Base-by-base conservation (phyloP, 371 early-diverging fungal genomes). In the Mortierella sp. region DNA sequence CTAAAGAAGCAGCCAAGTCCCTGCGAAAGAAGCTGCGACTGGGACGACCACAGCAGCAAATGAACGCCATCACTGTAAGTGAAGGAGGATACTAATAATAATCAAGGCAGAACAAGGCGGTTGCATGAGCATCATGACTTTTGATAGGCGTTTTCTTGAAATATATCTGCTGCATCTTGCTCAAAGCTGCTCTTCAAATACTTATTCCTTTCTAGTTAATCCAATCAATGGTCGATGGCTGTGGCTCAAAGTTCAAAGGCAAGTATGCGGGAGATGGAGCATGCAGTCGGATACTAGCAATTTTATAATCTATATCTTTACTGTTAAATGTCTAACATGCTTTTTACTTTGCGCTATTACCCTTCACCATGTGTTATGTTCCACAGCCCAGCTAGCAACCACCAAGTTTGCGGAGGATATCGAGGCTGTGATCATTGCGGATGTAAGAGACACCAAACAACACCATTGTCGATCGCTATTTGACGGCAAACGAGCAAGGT, bases 211-310 rank as follows among this genome's bases (percentile, higher is more conserved):
- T 68, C n/a, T 67, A 80, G 81, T 65, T 80, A 58, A 80, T 80
- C 43, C 81, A 80, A 75, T 72, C 81, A 18, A 72, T 80, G 81
- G 69, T 80, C 9, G 75, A 80, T 64, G 81, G 75, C 20, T 80
- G 81, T 28, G 81, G 81, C 52, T 75, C 81, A 60, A 80, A 75
- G 62, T 80, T 80, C 70, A 80, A 75, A 62, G 81, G 81, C 72
- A 61, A 28, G 47, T 26, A 20, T 20, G 8, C 12, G 26, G 16
- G 32, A 51, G 28, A 37, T 43, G 35, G 35, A 35, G 35, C 6
- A 35, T 35, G 6, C 6, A 8, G 32, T 32, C 32, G 5, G 35
- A 35, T 35, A 35, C 35, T 35, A 35, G 35, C 35, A 35, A 35
- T 8, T 35, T 35, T 35, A 35, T 35, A 35, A 35, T 8, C 6